These are phyloP conservation scores for Marchantia polymorpha DNA, from an alignment of 225 moss, liverwort and hornwort genomes.

Conservation along the genomic window DNA sequence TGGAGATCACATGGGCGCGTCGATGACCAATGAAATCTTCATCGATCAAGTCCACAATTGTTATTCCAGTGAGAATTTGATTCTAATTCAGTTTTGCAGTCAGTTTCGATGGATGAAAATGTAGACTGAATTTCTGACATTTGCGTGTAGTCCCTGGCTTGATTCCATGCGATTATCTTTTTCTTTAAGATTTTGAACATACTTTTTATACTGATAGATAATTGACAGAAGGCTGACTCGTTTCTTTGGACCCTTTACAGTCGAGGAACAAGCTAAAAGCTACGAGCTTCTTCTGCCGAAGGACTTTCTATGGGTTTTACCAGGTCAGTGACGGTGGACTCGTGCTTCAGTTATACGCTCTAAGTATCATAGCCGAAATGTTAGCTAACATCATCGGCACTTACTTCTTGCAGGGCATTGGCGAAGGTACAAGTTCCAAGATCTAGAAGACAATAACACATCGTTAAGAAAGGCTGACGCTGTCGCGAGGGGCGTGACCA, in stretches of 20 bases:
- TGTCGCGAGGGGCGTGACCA: not conserved
- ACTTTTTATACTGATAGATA: not conserved
- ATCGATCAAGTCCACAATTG: slow-evolving; percentile 18
- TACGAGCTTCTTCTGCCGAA: slow-evolving; percentile 37
- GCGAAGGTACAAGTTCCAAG: slow-evolving; percentile 46
- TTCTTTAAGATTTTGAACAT: too few relatives aligned
- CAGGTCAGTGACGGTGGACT: slow-evolving; percentile 44
- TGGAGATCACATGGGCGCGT: slow-evolving; percentile 35
- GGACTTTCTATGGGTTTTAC: slow-evolving; percentile 70
- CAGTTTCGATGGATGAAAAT: too few relatives aligned
- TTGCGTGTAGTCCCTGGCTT: too few relatives aligned
- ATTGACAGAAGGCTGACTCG: not conserved
- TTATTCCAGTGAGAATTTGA: slow-evolving; percentile 30
- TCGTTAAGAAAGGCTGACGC: slow-evolving; percentile 19
- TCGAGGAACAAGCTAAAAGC: slow-evolving; percentile 50
- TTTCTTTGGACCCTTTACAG: slow-evolving; percentile 36
- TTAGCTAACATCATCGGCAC: not conserved
- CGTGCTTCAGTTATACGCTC: not conserved
- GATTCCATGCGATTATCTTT: too few relatives aligned
- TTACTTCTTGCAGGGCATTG: slow-evolving; percentile 57
- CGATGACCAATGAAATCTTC: not conserved
- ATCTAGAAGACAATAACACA: slow-evolving; percentile 49
- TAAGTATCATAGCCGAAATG: not conserved
- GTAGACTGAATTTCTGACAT: too few relatives aligned
- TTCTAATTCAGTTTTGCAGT: too few relatives aligned